These are phyloP conservation scores for Stylonectria norvegica DNA, from an alignment of 2,329 filamentous ascomycete genomes.

Conservation along the genomic window DNA sequence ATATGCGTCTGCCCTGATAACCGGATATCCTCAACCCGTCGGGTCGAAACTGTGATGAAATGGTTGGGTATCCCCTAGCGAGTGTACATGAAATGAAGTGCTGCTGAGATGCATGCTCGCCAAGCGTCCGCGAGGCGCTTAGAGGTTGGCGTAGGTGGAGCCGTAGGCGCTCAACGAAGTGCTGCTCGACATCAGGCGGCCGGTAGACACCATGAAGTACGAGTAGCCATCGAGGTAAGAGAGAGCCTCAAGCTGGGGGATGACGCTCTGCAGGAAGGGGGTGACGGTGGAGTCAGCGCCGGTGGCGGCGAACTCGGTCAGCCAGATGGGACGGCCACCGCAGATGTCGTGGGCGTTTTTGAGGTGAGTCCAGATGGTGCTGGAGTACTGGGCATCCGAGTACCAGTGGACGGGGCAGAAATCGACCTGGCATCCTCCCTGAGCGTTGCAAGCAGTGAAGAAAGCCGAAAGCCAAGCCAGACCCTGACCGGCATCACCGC, in stretches of 20 bases:
- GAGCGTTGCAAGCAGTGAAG: slow-evolving; percentile 46
- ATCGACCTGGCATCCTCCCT: slow-evolving; percentile 49
- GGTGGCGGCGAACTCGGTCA: slow-evolving; percentile 61
- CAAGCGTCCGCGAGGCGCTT: slow-evolving; percentile 15
- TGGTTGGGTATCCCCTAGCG: slow-evolving; percentile 33
- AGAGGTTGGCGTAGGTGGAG: slow-evolving; percentile 45
- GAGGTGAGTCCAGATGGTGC: slow-evolving; percentile 55
- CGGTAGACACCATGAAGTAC: slow-evolving; percentile 52
- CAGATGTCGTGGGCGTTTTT: slow-evolving; percentile 44
- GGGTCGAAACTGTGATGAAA: slow-evolving; percentile 22
- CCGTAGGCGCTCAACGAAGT: slow-evolving; percentile 45
- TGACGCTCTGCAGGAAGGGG: slow-evolving; percentile 48
- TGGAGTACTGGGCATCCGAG: slow-evolving; percentile 43
- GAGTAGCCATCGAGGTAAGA: slow-evolving; percentile 53
- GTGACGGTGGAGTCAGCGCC: slow-evolving; percentile 37
- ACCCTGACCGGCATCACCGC: slow-evolving; percentile 46
- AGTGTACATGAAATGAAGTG: slow-evolving; percentile 38
- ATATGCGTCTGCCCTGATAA: slow-evolving; percentile 22
- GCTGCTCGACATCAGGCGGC: slow-evolving; percentile 40
- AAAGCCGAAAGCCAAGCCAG: slow-evolving; percentile 55
- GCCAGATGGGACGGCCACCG: slow-evolving; percentile 52
- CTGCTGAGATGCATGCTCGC: slow-evolving; percentile 1
- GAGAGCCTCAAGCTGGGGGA: slow-evolving; percentile 47
- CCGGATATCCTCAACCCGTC: slow-evolving; percentile 19
- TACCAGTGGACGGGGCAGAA: slow-evolving; percentile 66